A percentile compares a stretch with the other conserved stretches of the same genome.
Evolutionary conservation across 2,329 filamentous ascomycete genomes (phyloP).

Genomic region (Colletotrichum agaves): DNA sequence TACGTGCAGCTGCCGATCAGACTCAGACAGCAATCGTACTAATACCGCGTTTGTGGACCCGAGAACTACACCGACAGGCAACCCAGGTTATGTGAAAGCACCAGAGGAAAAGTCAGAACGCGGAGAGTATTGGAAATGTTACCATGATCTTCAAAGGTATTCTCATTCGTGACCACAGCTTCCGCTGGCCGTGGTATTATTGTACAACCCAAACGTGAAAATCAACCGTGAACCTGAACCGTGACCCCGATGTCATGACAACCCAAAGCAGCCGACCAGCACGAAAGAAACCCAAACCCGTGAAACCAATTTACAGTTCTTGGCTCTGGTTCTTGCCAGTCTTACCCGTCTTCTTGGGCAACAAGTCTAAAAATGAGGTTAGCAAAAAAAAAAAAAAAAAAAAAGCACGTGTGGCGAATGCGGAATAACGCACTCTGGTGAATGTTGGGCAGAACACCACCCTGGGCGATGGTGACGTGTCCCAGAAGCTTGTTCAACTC

Average conservation of each 20-base stretch:
- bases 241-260: slow-evolving; percentile 86
- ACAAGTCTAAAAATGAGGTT: slow-evolving; percentile 75
- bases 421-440: slow-evolving; percentile 82
- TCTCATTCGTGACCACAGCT: slow-evolving; percentile 72
- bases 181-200: slow-evolving; percentile 69
- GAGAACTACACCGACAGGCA: too few relatives aligned
- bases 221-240: slow-evolving; percentile 76
- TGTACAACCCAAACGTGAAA: slow-evolving; percentile 76
- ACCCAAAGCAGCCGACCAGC: slow-evolving; percentile 73
- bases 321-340: slow-evolving; percentile 91
- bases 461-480: slow-evolving; percentile 96
- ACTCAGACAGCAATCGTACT: too few relatives aligned
- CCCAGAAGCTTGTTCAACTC: slow-evolving; percentile 99
- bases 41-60: too few relatives aligned
- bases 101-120: too few relatives aligned
- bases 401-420: not conserved
- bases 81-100: too few relatives aligned
- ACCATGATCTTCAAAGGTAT: slow-evolving; percentile 57
- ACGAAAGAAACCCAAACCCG: slow-evolving; percentile 66
- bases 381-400: too few relatives aligned
- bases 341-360: slow-evolving; percentile 99
- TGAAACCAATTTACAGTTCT: slow-evolving; percentile 79
- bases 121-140: not conserved
- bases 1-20: too few relatives aligned
- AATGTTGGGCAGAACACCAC: slow-evolving; percentile 96